A percentile compares a stretch with the other conserved stretches of the same genome.
phyloP scores from a whole-genome alignment of 805 yeast species.

The Candida pseudofarinosa region DNA sequence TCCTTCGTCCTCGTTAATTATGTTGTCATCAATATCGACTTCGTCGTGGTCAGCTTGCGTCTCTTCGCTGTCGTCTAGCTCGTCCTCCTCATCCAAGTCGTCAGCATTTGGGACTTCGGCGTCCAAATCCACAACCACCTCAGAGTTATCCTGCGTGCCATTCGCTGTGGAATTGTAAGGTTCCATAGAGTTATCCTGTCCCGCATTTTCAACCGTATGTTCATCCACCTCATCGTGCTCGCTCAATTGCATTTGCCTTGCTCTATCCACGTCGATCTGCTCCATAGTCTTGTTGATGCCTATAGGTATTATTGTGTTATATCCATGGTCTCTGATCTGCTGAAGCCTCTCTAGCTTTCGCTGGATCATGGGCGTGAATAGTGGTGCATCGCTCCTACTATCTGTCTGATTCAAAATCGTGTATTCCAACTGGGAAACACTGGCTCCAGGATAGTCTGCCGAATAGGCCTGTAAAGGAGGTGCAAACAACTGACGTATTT shows the following conservation, averaged over 20 bases:
- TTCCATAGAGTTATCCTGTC: not conserved
- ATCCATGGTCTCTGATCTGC: slow-evolving; percentile 31
- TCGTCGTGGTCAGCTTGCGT: slow-evolving; percentile 7
- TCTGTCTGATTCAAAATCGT: slow-evolving; percentile 12
- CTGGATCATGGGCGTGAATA: slow-evolving; percentile 17
- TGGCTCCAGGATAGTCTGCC: slow-evolving; percentile 36
- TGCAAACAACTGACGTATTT: slow-evolving; percentile 30
- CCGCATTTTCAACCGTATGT: slow-evolving; percentile 22
- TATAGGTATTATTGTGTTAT: slow-evolving; percentile 31
- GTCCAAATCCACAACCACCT: slow-evolving; percentile 38
- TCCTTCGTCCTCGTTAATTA: slow-evolving; percentile 30
- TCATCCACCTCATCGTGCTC: slow-evolving; percentile 15
- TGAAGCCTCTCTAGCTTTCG: slow-evolving; percentile 20
- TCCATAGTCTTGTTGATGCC: slow-evolving; percentile 39
- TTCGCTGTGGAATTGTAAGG: not conserved
- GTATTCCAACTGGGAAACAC: slow-evolving; percentile 14
- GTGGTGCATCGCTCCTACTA: slow-evolving; percentile 5
- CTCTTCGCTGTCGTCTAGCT: slow-evolving; percentile 12
- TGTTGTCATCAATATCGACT: slow-evolving; percentile 10
- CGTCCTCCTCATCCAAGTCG: slow-evolving; percentile 21
- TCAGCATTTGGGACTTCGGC: slow-evolving; percentile 44
- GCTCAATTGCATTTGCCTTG: slow-evolving; percentile 9
- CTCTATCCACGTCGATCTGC: slow-evolving; percentile 27
- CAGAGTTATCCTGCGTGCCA: slow-evolving; percentile 3
- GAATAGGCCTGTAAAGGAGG: slow-evolving; percentile 57